These are phyloP conservation scores for Nigrograna mackinnonii DNA, from an alignment of 2,329 filamentous ascomycete genomes.

Conservation along the genomic window DNA sequence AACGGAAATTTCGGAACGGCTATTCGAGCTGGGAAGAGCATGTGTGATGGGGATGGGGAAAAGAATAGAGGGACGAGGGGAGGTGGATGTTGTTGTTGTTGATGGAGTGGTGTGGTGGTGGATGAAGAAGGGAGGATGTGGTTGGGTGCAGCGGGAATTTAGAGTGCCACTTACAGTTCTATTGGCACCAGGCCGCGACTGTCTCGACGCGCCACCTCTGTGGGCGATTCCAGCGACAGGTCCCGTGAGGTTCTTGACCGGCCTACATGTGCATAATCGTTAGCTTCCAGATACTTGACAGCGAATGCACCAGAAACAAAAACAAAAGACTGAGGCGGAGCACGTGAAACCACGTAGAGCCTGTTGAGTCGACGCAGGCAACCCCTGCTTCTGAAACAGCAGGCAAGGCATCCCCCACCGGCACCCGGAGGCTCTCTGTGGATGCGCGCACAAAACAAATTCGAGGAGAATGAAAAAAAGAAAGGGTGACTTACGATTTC, in stretches of 20 bases:
- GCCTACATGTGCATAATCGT: conserved; percentile 54
- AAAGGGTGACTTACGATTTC: conserved; percentile 37
- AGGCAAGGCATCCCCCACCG: conserved; percentile 19
- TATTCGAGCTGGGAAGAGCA: conserved; percentile 33
- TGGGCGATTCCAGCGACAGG: conserved; percentile 69
- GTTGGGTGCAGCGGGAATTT: conserved; percentile 47
- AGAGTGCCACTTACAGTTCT: conserved; percentile 55
- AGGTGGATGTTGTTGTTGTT: conserved; percentile 18
- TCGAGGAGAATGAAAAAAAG: conserved; percentile 11
- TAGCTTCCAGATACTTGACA: conserved; percentile 19
- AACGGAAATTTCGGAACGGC: conserved; percentile 34
- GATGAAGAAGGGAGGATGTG: conserved; percentile 42
- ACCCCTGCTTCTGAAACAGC: conserved; percentile 28
- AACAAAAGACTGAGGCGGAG: conserved; percentile 21
- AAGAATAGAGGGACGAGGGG: conserved; percentile 13
- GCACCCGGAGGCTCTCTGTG: too few relatives aligned
- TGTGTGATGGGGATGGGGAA: conserved; percentile 29
- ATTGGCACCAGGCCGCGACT: conserved; percentile 62
- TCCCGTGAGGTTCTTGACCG: conserved; percentile 74
- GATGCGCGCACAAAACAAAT: conserved; percentile 9
- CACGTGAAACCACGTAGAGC: conserved; percentile 36
- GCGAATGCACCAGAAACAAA: conserved; percentile 24
- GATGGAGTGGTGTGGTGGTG: conserved; percentile 36
- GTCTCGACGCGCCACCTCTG: conserved; percentile 64
- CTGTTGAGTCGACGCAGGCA: conserved; percentile 32